Conservation (phyloP, 441 rosid species). For the Aquilaria agallochum region DNA sequence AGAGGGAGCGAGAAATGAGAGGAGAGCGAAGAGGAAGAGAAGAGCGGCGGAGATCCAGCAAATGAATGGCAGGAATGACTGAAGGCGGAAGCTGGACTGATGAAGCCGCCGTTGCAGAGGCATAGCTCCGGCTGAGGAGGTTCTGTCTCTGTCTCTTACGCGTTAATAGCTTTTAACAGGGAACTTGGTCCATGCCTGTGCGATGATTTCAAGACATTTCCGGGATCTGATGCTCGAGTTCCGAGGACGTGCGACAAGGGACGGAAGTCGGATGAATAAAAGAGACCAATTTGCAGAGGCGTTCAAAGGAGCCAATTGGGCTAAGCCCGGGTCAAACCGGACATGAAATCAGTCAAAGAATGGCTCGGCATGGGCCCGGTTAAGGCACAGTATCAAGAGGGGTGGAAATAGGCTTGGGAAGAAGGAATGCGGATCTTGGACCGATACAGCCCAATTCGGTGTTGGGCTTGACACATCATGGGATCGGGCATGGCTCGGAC, state of each 20-base stretch:
- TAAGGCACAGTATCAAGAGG: too few species aligned
- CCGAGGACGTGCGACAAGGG: not conserved
- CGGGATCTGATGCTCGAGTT: not conserved
- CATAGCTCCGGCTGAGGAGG: conserved; percentile 26
- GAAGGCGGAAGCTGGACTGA: conserved; percentile 34
- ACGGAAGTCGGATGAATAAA: conserved; percentile 8
- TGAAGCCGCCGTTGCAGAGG: conserved; percentile 60
- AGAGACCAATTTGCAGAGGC: too few species aligned
- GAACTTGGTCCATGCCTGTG: not conserved
- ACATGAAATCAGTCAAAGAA: too few species aligned
- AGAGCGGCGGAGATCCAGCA: conserved; percentile 49
- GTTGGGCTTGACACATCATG: too few species aligned
- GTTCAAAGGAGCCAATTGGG: too few species aligned
- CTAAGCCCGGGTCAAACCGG: too few species aligned
- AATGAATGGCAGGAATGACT: conserved; percentile 38
- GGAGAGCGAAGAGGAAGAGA: conserved; percentile 50
- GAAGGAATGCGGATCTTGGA: too few species aligned
- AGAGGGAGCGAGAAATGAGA: conserved; percentile 59
- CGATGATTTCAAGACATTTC: conserved; percentile 8
- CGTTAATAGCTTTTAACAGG: not conserved
- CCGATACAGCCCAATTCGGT: too few species aligned
- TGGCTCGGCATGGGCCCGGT: too few species aligned
- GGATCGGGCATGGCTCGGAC: too few species aligned
- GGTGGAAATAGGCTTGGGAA: too few species aligned
- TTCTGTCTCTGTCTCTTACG: conserved; percentile 10